These are phyloP conservation scores for grape (Vitis vinifera) DNA, from an alignment of 164 flowering plant genomes.

Conservation along the genomic window ASM3070453v1 NC_081805.1:5570001-5570500, in stretches of 20 bases:
- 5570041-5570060: background rate
- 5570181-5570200: constrained; percentile 86
- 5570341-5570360: too few species aligned
- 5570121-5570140: constrained; percentile 94
- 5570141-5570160: constrained; percentile 99
- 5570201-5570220: constrained; percentile 63
- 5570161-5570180: constrained; percentile 98
- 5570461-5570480: too few species aligned
- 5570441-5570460: too few species aligned
- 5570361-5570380: too few species aligned
- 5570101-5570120: constrained; percentile 78
- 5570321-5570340: too few species aligned
- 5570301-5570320: too few species aligned
- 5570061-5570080: background rate
- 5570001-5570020: background rate
- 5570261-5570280: background rate
- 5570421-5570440: too few species aligned
- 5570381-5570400: too few species aligned
- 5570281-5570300: too few species aligned
- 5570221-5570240: background rate
- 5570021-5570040: background rate
- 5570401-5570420: too few species aligned
- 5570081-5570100: constrained; percentile 1
- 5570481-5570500: too few species aligned
- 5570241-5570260: background rate